A percentile compares a stretch with the other conserved stretches of the same genome.
Conservation (phyloP, 1,139 yeast genomes). For the Spencermartinsiella ligniputridi region DNA sequence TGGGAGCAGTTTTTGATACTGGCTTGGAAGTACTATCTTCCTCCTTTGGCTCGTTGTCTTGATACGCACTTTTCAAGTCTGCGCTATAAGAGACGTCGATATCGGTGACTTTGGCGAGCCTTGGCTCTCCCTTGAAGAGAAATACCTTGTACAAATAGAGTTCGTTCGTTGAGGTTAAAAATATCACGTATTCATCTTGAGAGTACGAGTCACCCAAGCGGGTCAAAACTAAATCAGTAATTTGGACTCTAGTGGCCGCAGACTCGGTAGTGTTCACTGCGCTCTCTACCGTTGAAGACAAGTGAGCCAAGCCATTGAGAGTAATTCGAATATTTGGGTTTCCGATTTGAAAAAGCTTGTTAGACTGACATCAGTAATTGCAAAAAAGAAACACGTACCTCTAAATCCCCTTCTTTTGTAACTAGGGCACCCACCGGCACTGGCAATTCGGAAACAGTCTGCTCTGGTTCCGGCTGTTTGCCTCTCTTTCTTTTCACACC, state of each 20-base stretch:
- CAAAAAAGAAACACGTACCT: slow-evolving; percentile 9
- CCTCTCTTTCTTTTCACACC: slow-evolving; percentile 17
- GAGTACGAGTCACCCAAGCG: slow-evolving; percentile 51
- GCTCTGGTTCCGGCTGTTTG: slow-evolving; percentile 3
- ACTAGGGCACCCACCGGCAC: slow-evolving; percentile 7
- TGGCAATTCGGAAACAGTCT: slow-evolving; percentile 2
- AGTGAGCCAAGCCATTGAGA: slow-evolving; percentile 3
- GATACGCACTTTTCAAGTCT: slow-evolving; percentile 34
- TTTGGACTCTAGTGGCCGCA: slow-evolving; percentile 3
- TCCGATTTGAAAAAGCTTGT: not conserved
- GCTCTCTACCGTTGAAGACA: slow-evolving; percentile 5
- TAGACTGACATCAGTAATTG: not conserved
- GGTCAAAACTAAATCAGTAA: slow-evolving; percentile 8
- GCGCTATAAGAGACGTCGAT: slow-evolving; percentile 29
- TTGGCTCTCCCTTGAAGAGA: slow-evolving; percentile 46
- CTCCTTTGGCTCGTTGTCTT: not conserved
- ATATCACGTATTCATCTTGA: slow-evolving; percentile 57
- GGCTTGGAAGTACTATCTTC: not conserved
- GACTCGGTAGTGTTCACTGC: not conserved
- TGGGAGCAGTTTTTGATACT: not conserved
- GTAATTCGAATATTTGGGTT: slow-evolving; percentile 7
- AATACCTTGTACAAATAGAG: slow-evolving; percentile 60
- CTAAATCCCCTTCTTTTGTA: slow-evolving; percentile 9
- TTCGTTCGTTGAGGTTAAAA: slow-evolving; percentile 79
- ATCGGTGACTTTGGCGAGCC: slow-evolving; percentile 47